Percentiles rank a stretch among this genome's conserved stretches.
Conservation (phyloP, 495 filamentous ascomycete species). For the Daldinia bambusicola region DNA sequence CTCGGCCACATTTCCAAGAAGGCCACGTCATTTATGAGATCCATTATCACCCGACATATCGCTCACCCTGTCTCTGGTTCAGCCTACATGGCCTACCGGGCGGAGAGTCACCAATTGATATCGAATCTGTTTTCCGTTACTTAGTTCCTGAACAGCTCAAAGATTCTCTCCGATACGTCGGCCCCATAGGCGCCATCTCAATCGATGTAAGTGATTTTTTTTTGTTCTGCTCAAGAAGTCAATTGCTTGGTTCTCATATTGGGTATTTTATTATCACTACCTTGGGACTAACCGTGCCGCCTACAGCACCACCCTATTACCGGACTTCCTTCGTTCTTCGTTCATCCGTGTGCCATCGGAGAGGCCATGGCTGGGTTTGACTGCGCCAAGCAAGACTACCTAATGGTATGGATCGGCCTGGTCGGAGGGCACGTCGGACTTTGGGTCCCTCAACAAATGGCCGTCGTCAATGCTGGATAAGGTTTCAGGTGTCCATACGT, state of each 20-base stretch:
- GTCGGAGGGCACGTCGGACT: constrained; percentile 79
- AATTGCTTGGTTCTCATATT: constrained; percentile 57
- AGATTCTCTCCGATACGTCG: constrained; percentile 64
- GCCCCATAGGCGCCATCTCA: constrained; percentile 79
- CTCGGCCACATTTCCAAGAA: constrained; percentile 55
- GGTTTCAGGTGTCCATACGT: not conserved
- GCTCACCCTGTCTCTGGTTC: constrained; percentile 69
- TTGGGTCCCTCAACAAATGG: constrained; percentile 71
- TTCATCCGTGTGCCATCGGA: constrained; percentile 88
- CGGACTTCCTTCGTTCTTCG: constrained; percentile 77
- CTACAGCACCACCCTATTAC: constrained; percentile 80
- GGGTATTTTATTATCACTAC: constrained; percentile 48
- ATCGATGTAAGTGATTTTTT: constrained; percentile 69
- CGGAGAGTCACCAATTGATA: constrained; percentile 54
- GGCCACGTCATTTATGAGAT: constrained; percentile 71
- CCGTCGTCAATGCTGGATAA: constrained; percentile 39
- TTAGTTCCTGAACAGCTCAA: constrained; percentile 74
- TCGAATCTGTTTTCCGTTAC: constrained; percentile 74
- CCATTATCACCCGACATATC: constrained; percentile 67
- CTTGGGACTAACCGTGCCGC: constrained; percentile 57
- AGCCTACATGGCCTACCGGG: constrained; percentile 58
- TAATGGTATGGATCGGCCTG: constrained; percentile 82
- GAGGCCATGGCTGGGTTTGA: constrained; percentile 73
- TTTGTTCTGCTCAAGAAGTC: constrained; percentile 52
- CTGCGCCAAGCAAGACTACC: constrained; percentile 70